These are phyloP conservation scores for Geotrichum fermentans DNA, from an alignment of 1,139 yeast species.

Conservation along the genomic window DNA sequence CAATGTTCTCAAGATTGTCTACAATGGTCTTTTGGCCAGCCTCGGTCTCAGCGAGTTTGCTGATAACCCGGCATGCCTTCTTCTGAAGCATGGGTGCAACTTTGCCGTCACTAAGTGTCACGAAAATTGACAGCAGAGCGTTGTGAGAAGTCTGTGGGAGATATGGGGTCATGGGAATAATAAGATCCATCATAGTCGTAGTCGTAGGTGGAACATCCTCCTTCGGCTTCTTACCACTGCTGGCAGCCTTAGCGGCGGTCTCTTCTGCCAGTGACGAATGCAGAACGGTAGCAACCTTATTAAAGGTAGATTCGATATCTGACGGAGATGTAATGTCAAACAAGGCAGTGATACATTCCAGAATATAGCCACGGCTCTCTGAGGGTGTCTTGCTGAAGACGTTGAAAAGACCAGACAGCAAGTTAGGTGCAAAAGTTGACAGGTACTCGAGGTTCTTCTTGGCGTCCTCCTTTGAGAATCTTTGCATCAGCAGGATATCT, in stretches of 20 bases:
- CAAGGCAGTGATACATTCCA: conserved; percentile 81
- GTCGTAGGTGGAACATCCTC: conserved; percentile 47
- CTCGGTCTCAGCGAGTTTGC: conserved; percentile 64
- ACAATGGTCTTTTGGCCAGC: conserved; percentile 50
- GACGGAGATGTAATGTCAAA: conserved; percentile 62
- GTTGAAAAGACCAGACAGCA: conserved; percentile 82
- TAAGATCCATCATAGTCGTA: conserved; percentile 85
- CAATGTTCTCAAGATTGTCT: conserved; percentile 54
- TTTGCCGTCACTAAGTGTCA: conserved; percentile 54
- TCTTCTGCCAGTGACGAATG: conserved; percentile 65
- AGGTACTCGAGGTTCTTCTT: conserved; percentile 56
- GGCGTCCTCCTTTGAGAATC: conserved; percentile 56
- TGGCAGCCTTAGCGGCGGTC: conserved; percentile 30
- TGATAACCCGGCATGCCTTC: conserved; percentile 78
- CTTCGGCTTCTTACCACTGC: conserved; percentile 31
- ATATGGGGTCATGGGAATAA: conserved; percentile 80
- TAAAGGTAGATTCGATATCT: conserved; percentile 71
- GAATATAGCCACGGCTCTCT: conserved; percentile 74
- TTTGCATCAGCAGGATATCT: conserved; percentile 55
- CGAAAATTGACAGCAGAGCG: conserved; percentile 74
- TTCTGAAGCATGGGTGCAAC: conserved; percentile 72
- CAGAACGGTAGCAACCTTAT: conserved; percentile 76
- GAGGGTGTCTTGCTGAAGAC: conserved; percentile 83
- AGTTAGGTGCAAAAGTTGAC: conserved; percentile 60
- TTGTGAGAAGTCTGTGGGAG: conserved; percentile 66